These are phyloP conservation scores for Diaporthe humulicola DNA, from an alignment of 2,329 filamentous ascomycete species.

Conservation along the genomic window DNA sequence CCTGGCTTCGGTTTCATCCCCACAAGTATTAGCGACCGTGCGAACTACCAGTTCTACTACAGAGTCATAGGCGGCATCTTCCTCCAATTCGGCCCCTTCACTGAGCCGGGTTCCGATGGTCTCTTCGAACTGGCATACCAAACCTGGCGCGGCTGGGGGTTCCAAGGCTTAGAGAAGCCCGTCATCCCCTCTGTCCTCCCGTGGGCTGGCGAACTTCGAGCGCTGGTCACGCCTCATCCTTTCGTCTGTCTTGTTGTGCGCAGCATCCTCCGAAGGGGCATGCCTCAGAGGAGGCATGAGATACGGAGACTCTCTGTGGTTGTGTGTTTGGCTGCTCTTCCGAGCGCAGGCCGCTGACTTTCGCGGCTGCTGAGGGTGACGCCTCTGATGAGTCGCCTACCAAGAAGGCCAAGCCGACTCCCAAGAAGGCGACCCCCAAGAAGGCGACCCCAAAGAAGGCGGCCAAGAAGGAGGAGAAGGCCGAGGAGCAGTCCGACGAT, in stretches of 20 bases:
- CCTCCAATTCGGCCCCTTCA: too few species aligned
- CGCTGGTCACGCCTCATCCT: background rate
- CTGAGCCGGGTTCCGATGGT: too few species aligned
- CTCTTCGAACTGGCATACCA: slow-evolving; percentile 4
- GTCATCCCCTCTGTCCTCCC: background rate
- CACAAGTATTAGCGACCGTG: too few species aligned
- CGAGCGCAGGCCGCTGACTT: background rate
- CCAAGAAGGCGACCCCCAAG: slow-evolving; percentile 2
- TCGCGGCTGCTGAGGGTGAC: background rate
- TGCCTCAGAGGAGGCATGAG: too few species aligned
- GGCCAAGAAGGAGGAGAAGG: background rate
- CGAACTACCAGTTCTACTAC: too few species aligned
- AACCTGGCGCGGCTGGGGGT: background rate
- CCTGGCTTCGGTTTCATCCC: too few species aligned
- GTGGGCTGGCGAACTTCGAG: too few species aligned
- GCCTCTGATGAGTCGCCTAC: background rate
- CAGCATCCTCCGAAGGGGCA: too few species aligned
- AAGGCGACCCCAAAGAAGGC: slow-evolving; percentile 1
- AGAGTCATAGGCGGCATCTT: too few species aligned
- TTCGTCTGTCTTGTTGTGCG: background rate
- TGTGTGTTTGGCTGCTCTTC: too few species aligned
- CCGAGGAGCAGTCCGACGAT: background rate
- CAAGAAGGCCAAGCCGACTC: background rate
- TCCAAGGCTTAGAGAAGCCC: background rate
- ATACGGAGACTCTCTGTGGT: too few species aligned